Conservation (phyloP, 139 green algal species). For the Chlorella vulgaris region DNA sequence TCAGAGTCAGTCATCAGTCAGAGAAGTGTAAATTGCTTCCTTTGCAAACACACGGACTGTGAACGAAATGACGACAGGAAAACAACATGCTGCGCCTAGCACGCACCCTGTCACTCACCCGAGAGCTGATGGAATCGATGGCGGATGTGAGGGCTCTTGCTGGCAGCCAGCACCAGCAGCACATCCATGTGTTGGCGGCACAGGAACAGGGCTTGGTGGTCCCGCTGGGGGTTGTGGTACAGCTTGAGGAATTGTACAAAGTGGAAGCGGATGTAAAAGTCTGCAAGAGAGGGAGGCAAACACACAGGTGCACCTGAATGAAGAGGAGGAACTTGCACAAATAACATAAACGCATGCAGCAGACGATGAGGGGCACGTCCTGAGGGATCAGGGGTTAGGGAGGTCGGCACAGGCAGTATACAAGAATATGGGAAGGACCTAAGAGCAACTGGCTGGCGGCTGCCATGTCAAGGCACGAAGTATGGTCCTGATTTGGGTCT, state of each 20-base stretch:
- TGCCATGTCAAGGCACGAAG: too few species aligned
- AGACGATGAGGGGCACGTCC: too few species aligned
- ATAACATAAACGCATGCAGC: not conserved
- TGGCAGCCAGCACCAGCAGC: slow-evolving; percentile 43
- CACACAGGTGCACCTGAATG: not conserved
- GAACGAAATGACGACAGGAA: too few species aligned
- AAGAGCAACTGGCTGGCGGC: too few species aligned
- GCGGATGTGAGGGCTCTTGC: slow-evolving; percentile 10
- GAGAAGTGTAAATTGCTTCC: too few species aligned
- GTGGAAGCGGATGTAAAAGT: slow-evolving; percentile 54
- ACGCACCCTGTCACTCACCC: not conserved
- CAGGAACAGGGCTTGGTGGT: slow-evolving; percentile 47
- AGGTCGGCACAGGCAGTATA: too few species aligned
- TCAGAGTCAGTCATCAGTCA: too few species aligned
- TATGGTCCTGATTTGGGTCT: too few species aligned
- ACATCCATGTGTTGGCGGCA: slow-evolving; percentile 44
- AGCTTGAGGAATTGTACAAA: slow-evolving; percentile 57
- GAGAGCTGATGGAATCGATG: slow-evolving; percentile 53
- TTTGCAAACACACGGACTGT: too few species aligned
- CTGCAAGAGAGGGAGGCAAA: slow-evolving; percentile 11
- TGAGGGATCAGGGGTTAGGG: too few species aligned
- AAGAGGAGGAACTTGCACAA: not conserved
- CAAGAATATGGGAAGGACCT: too few species aligned
- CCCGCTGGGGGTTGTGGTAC: slow-evolving; percentile 47
- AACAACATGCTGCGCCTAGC: too few species aligned